Evolutionary conservation across 192 early-diverging fungal species (phyloP), one percentile per base, ranked within the genome.

Genomic region (Backusella parvicylindrica): DNA sequence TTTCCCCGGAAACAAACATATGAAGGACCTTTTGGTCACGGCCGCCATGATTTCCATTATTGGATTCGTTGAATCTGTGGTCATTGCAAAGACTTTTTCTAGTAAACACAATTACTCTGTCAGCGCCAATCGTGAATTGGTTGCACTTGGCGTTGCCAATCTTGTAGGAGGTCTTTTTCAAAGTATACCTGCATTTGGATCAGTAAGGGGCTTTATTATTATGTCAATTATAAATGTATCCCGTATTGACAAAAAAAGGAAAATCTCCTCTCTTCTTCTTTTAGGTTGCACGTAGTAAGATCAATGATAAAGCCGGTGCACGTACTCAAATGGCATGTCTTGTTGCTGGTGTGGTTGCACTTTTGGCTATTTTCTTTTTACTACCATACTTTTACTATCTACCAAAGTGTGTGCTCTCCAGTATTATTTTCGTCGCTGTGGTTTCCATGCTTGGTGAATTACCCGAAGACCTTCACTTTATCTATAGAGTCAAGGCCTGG

Each of bases 41-140:
- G 89, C 95, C 2, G 93, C 95, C 65, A 85, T 98, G 21, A 96
- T 98, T 67, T 92, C 98, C 41, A 91, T 98, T 79, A 94, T 99
- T 75, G 98, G 98, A 3, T 97, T 99, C 78, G 97, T 99, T 26
- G 98, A 99, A 83, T 95, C 95, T 26, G 93, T 99, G 75, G 96
- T 93, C 31, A 93, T 97, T 21, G 92, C 96, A 4, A 96, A 98
- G 77, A 95, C 95, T 31, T 98, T 96, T 79, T 92, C 96, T 0
- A 91, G 89, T 68, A 90, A 94, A 63, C 93, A 97, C 85, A 94
- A 96, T 81, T 98, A 98, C 76, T 83, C 91, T 7, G 93, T 98
- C 47, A 95, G 93, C 15, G 92, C 97, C 11, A 99, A 99, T 77
- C 91, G 98, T 43, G 98, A 99, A 81, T 86, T 99, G 36, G 97